These are phyloP conservation scores for Nidularia sp. DNA, from an alignment of 768 basidiomycete genomes.

Conservation along the genomic window DNA sequence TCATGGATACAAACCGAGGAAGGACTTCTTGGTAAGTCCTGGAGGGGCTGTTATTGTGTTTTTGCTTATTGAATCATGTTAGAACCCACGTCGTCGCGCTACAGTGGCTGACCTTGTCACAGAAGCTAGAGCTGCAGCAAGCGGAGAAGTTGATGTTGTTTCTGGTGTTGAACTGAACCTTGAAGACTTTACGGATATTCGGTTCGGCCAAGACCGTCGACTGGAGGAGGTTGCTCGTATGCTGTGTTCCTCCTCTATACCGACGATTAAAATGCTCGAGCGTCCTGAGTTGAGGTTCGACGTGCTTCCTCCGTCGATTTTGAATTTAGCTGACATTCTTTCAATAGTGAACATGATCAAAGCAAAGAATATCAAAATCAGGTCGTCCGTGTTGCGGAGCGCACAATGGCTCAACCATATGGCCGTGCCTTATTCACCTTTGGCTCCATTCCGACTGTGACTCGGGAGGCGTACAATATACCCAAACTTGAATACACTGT, in stretches of 20 bases:
- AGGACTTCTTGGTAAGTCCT: slow-evolving; percentile 51
- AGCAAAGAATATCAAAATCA: slow-evolving; percentile 81
- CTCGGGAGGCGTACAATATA: slow-evolving; percentile 72
- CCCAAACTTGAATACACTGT: slow-evolving; percentile 78
- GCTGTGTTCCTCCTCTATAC: slow-evolving; percentile 74
- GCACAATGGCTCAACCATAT: slow-evolving; percentile 86
- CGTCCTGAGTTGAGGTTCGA: slow-evolving; percentile 59
- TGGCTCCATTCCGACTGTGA: slow-evolving; percentile 71
- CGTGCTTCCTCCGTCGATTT: background rate
- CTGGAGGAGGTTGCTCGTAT: slow-evolving; percentile 90
- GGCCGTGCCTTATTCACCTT: slow-evolving; percentile 93
- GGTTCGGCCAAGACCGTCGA: slow-evolving; percentile 87
- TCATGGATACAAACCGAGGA: slow-evolving; percentile 53
- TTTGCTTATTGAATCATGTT: background rate
- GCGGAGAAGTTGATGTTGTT: slow-evolving; percentile 52
- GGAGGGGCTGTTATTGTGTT: background rate
- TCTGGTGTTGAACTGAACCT: slow-evolving; percentile 72
- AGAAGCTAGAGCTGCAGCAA: slow-evolving; percentile 44
- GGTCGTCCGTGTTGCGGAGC: slow-evolving; percentile 75
- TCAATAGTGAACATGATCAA: slow-evolving; percentile 78
- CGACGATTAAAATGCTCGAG: slow-evolving; percentile 61
- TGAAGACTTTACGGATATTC: slow-evolving; percentile 73
- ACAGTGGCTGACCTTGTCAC: slow-evolving; percentile 50
- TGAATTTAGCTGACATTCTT: slow-evolving; percentile 3
- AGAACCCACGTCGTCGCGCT: slow-evolving; percentile 51